A percentile compares a stretch with the other conserved stretches of the same genome.
phyloP scores from a whole-genome alignment of 148 eudicot genomes.

The Beta vulgaris region DNA sequence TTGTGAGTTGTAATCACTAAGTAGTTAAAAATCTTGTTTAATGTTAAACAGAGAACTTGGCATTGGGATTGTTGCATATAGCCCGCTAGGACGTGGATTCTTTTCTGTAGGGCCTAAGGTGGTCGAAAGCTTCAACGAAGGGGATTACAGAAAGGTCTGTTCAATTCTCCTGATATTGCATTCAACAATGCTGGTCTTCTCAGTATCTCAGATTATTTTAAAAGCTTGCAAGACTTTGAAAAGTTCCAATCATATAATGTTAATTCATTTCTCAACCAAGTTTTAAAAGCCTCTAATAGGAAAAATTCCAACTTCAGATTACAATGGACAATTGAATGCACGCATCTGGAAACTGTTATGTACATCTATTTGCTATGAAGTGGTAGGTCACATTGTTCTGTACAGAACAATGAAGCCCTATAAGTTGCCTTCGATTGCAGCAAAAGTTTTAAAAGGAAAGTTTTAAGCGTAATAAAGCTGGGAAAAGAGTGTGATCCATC shows the following conservation, averaged over 20 bases:
- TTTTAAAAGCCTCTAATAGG: neutral
- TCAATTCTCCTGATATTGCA: neutral
- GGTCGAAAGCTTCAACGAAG: slow-evolving; percentile 3
- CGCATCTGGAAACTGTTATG: neutral
- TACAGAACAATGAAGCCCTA: too few species aligned
- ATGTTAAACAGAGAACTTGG: slow-evolving; percentile 30
- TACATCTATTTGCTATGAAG: neutral
- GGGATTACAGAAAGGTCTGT: slow-evolving; percentile 18
- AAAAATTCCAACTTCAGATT: neutral
- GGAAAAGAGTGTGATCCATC: too few species aligned
- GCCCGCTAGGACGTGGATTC: slow-evolving; percentile 33
- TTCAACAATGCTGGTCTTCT: neutral
- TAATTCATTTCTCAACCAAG: neutral
- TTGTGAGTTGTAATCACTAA: neutral
- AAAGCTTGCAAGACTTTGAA: neutral
- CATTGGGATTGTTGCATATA: slow-evolving; percentile 30
- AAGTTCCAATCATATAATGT: neutral
- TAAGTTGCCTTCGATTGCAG: too few species aligned
- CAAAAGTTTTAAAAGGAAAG: too few species aligned
- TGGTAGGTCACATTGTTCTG: too few species aligned
- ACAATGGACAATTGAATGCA: neutral
- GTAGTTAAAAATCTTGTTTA: neutral
- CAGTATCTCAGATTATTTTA: neutral
- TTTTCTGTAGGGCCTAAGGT: slow-evolving; percentile 26
- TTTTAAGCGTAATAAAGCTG: too few species aligned